Conservation (phyloP, 2,329 filamentous ascomycete genomes). For the Diaporthe humulicola region DNA sequence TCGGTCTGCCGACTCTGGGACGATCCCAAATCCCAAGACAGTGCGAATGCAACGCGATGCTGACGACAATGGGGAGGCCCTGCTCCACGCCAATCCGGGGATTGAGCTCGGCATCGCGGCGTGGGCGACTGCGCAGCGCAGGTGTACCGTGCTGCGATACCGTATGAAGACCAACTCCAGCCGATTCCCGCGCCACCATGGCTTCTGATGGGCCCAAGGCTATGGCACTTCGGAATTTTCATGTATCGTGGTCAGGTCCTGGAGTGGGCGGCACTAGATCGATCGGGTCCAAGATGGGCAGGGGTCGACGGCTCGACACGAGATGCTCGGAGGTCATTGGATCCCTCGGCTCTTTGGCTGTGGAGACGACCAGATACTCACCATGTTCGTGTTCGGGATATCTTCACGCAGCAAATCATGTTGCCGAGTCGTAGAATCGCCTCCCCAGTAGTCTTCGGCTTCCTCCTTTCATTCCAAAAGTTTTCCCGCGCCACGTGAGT, state of each 20-base stretch:
- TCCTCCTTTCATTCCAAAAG: constrained; percentile 24
- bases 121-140: not conserved
- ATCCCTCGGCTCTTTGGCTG: constrained; percentile 25
- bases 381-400: constrained; percentile 16
- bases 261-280: constrained; percentile 31
- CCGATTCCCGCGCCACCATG: not conserved
- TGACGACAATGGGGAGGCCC: not conserved
- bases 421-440: not conserved
- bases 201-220: constrained; percentile 13
- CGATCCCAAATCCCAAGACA: constrained; percentile 22
- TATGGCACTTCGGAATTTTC: constrained; percentile 22
- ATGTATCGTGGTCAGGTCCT: constrained; percentile 21
- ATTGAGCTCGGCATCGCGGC: constrained; percentile 16
- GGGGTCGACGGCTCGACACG: constrained; percentile 37
- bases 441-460: not conserved
- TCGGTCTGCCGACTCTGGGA: constrained; percentile 28
- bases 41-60: constrained; percentile 23
- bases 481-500: constrained; percentile 18
- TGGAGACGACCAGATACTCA: constrained; percentile 27
- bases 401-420: constrained; percentile 21
- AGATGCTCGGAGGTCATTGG: constrained; percentile 32
- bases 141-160: not conserved
- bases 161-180: not conserved
- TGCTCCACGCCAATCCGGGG: constrained; percentile 1
- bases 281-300: constrained; percentile 31